Percentiles rank a stretch among this genome's conserved stretches.
Conservation (phyloP, 768 basidiomycete genomes). For the Mrakia gelida region DNA sequence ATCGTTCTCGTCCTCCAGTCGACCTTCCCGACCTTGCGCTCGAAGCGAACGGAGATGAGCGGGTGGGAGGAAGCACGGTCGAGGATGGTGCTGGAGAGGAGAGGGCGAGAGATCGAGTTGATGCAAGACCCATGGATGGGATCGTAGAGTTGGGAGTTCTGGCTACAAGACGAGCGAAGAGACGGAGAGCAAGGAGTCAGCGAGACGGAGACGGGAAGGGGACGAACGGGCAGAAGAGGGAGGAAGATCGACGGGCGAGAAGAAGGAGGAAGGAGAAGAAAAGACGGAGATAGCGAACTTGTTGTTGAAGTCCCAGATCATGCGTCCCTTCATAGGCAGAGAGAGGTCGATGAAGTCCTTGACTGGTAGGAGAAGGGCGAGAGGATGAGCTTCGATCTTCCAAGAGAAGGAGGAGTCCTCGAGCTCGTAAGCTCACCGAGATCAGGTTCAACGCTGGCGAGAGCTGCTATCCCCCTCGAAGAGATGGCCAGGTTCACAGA, state of each 20-base stretch:
- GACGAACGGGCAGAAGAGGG: slow-evolving; percentile 36
- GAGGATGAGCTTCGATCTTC: not conserved
- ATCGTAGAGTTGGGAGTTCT: slow-evolving; percentile 53
- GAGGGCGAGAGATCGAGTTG: slow-evolving; percentile 32
- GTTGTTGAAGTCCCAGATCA: slow-evolving; percentile 32
- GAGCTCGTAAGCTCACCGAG: slow-evolving; percentile 39
- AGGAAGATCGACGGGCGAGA: slow-evolving; percentile 46
- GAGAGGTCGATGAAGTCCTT: slow-evolving; percentile 25
- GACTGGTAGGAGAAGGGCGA: slow-evolving; percentile 9
- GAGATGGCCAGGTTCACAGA: slow-evolving; percentile 32
- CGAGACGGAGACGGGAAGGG: not conserved
- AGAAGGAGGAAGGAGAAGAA: not conserved
- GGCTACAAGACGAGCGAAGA: not conserved
- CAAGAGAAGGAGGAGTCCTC: not conserved
- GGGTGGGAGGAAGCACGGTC: slow-evolving; percentile 45
- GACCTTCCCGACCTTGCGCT: slow-evolving; percentile 26
- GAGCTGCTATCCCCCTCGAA: slow-evolving; percentile 71
- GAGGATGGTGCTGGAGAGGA: slow-evolving; percentile 28
- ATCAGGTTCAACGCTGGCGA: slow-evolving; percentile 66
- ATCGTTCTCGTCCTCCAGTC: slow-evolving; percentile 17
- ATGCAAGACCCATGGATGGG: slow-evolving; percentile 18
- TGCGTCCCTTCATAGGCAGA: slow-evolving; percentile 29
- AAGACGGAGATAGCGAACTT: not conserved
- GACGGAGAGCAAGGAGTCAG: too few species aligned
- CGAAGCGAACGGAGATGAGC: slow-evolving; percentile 61